Base-by-base conservation (phyloP, 441 rosid genomes). In the Adansonia madagascariensis region DNA sequence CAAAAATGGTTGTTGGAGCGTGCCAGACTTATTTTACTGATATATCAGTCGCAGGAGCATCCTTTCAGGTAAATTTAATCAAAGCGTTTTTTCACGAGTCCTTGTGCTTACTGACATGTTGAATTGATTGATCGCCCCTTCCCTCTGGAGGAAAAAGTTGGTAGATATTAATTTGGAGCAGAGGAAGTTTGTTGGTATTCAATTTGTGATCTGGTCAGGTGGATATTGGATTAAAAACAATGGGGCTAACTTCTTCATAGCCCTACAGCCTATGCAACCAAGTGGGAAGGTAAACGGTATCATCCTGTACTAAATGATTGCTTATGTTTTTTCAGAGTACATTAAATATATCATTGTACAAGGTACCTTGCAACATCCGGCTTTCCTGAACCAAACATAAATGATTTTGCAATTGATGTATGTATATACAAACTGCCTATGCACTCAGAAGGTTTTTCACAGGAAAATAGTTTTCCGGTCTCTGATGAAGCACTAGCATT, bases 21-120 rank as follows among this genome's bases (percentile, higher is more conserved):
- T 89, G 91, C 83, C 94, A 91, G 78, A 89, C 90, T 66, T 83
- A 85, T 80, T 91, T 91, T 77, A 83, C 78, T 6, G 87, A 88
- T 22, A 73, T 75, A 75, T 82, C 84, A 49, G 80, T 71, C 49
- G 78, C 75, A 80, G 85, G 83, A 78, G 88, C 85, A 75, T 81
- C 83, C 55, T 91, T 88, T 79, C 89, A 91, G 90, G 91, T 89
- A 77, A 35, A 77, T 60, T 63, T 68, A 8, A 50, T 56, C 20
- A 65, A 69, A 65, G 20, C 39, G 49, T 59, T 60, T 22, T 75
- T 46, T 17, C 31, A 9, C 49, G 41, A 74, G 49, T 18, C 24
- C 12, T 18, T 62, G 9, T 79, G 47, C 53, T 41, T 56, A 57
- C 14, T 61, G 11, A 73, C 44, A 65, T 18, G 31, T 53, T 71